phyloP scores from a whole-genome alignment of 83 land plant species.

The Picea abies region DNA sequence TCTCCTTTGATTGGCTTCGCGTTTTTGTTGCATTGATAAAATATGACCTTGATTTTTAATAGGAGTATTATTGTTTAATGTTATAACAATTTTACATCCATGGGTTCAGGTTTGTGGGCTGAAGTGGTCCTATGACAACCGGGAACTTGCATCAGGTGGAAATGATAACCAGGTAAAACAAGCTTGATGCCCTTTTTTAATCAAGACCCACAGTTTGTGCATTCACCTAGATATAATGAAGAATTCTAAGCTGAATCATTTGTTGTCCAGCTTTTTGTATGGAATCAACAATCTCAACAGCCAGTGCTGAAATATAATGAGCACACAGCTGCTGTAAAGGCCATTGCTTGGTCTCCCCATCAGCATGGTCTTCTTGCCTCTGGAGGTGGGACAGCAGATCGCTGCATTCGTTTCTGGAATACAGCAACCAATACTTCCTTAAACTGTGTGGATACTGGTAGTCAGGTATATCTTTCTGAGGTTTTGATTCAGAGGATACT shows the following conservation, averaged over 20 bases:
- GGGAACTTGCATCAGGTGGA: conserved; percentile 99
- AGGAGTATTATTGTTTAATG: neutral
- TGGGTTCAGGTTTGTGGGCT: conserved; percentile 87
- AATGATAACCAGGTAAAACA: conserved; percentile 90
- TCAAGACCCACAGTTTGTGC: no score
- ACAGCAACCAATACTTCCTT: conserved; percentile 79
- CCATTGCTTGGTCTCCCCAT: conserved; percentile 99
- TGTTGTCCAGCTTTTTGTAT: conserved; percentile 75
- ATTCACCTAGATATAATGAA: no score
- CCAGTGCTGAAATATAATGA: conserved; percentile 80
- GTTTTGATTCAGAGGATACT: no score
- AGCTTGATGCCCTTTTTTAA: no score
- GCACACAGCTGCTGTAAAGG: conserved; percentile 99
- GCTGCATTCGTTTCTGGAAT: conserved; percentile 98
- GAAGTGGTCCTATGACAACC: conserved; percentile 98
- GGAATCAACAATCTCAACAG: conserved; percentile 89
- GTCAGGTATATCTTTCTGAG: conserved; percentile 67
- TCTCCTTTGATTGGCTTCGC: neutral
- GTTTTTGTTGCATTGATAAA: neutral
- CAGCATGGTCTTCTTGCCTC: conserved; percentile 92
- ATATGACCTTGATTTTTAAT: neutral
- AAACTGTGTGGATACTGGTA: conserved; percentile 88
- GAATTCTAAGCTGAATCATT: neutral
- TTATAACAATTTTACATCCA: neutral
- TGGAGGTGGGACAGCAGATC: conserved; percentile 98